Conservation (phyloP, 192 early-diverging fungal genomes). For the Linnemannia elongata region DNA sequence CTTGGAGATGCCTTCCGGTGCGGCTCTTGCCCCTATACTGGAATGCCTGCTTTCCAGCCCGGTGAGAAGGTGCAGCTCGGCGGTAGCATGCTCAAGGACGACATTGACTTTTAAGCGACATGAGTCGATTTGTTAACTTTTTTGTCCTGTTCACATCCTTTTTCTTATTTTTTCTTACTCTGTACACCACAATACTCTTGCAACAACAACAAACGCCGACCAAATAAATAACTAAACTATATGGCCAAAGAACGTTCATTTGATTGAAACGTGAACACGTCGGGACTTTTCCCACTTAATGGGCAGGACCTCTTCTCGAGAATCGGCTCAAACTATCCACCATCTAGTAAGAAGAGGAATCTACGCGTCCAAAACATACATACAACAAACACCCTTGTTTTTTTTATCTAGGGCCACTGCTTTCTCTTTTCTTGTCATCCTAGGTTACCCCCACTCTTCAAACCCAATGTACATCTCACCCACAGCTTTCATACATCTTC, state of each 20-base stretch:
- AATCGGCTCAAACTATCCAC: too few relatives aligned
- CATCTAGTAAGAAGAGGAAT: too few relatives aligned
- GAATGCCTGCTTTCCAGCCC: slow-evolving; percentile 97
- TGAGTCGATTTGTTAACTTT: background rate
- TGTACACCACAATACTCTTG: background rate
- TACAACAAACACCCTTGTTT: too few relatives aligned
- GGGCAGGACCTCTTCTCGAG: too few relatives aligned
- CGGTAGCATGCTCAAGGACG: slow-evolving; percentile 81
- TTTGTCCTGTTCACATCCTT: background rate
- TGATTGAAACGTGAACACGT: background rate
- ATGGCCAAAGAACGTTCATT: background rate
- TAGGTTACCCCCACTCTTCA: too few relatives aligned
- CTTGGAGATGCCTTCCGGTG: slow-evolving; percentile 99
- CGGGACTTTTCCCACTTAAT: too few relatives aligned
- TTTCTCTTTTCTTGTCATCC: too few relatives aligned
- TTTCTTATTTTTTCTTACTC: background rate
- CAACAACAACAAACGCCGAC: background rate
- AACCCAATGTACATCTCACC: too few relatives aligned
- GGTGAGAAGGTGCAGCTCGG: slow-evolving; percentile 93
- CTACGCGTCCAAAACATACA: too few relatives aligned
- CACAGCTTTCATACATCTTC: too few relatives aligned
- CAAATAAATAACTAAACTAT: background rate
- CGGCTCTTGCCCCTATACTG: slow-evolving; percentile 94
- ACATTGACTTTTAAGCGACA: slow-evolving; percentile 64
- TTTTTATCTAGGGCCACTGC: too few relatives aligned